Base-by-base conservation (phyloP, 495 filamentous ascomycete species). In the Rostrohypoxylon terebratum region DNA sequence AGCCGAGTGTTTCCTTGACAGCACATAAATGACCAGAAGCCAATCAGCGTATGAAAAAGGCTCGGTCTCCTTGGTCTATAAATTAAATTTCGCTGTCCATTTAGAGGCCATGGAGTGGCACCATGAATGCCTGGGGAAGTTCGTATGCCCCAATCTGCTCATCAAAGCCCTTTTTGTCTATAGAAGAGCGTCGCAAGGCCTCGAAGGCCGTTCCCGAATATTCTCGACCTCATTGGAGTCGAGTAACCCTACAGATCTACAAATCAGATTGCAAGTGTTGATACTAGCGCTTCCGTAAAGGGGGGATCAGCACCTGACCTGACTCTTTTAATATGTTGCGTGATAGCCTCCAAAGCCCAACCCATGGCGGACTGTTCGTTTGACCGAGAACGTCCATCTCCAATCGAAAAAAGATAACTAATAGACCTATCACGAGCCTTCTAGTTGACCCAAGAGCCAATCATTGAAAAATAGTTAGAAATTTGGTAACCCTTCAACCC, bases 51-150 rank as follows among this genome's bases (percentile, higher is more conserved):
- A 25, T 54, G 11, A 60, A 31, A 50, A 60, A n/a, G 18, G 3
- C 58, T 68, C 68, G 68, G 68, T 44, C 72, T 71, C 68, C 68
- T 72, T 75, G 68, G 54, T 18, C 63, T 71, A 16, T 71, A 74
- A 63, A 75, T 75, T 71, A 75, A 75, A 74, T 71, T 67, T 68
- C 55, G 63, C 72, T 63, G 63, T 68, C 54, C 59, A 65, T 75
- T 63, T 72, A 72, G 38, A 71, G 34, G 44, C 36, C 62, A 31
- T 63, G 71, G 66, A 63, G 61, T 69, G 21, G 55, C 47, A 60
- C 53, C 33, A 48, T 51, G 45, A 58, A 47, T 55, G 14, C 54
- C 67, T 70, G 53, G 72, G 64, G 60, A 62, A 66, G 51, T 59
- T 47, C 31, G 68, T 62, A 31, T 53, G 68, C 72, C 68, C 65